Conservation (phyloP, 768 basidiomycete species). For the Ephemerocybe angulata region DNA sequence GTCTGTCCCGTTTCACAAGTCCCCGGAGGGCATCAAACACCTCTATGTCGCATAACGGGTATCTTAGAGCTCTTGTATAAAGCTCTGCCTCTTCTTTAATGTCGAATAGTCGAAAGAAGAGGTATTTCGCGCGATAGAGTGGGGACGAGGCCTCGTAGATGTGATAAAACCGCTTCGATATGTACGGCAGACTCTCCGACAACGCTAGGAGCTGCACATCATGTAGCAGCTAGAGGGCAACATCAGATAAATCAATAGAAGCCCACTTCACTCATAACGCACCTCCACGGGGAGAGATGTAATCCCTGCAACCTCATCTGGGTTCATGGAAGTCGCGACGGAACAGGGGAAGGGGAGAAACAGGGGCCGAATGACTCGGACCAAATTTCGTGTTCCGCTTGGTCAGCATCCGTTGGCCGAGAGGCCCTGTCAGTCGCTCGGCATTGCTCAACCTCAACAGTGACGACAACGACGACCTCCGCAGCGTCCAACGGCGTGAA, state of each 20-base stretch:
- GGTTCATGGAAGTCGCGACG: not conserved
- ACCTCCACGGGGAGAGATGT: not conserved
- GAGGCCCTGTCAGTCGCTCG: not conserved
- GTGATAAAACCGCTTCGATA: slow-evolving; percentile 48
- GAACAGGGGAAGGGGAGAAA: not conserved
- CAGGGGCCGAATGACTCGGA: slow-evolving; percentile 3
- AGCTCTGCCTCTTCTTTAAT: slow-evolving; percentile 23
- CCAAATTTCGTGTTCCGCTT: not conserved
- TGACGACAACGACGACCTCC: not conserved
- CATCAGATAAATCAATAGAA: slow-evolving; percentile 4
- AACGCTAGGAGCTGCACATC: slow-evolving; percentile 71
- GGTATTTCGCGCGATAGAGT: slow-evolving; percentile 64
- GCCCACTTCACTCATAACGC: no score
- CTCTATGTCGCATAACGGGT: slow-evolving; percentile 54
- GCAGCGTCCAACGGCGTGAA: not conserved
- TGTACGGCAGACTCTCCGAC: slow-evolving; percentile 58
- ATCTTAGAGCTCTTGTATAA: slow-evolving; percentile 53
- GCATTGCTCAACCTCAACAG: not conserved
- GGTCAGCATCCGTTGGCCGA: not conserved
- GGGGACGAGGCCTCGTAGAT: slow-evolving; percentile 56
- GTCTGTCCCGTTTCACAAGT: slow-evolving; percentile 17
- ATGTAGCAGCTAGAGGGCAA: slow-evolving; percentile 59
- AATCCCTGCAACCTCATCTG: not conserved
- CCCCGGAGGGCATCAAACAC: slow-evolving; percentile 44
- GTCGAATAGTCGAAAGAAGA: slow-evolving; percentile 35